A percentile compares a stretch with the other conserved stretches of the same genome.
Evolutionary conservation across 495 filamentous ascomycete genomes (phyloP).

Genomic region (Thozetella sp.): DNA sequence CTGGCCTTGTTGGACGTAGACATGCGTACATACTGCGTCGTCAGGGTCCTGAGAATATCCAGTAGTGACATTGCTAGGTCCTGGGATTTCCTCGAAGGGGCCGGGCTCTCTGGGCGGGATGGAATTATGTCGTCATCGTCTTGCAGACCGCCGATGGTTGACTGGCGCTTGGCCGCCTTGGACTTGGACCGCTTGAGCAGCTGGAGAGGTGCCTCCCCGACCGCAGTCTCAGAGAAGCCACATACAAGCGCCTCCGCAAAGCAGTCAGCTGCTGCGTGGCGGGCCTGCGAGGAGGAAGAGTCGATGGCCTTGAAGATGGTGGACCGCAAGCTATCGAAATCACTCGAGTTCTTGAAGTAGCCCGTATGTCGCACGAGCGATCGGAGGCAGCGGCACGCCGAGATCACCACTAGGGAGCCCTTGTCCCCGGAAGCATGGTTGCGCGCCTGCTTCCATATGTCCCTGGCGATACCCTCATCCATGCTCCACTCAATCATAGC

Average conservation of each 20-base stretch:
- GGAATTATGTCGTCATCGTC: constrained; percentile 74
- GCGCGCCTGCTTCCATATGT: constrained; percentile 91
- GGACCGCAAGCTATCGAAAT: constrained; percentile 84
- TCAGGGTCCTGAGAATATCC: constrained; percentile 81
- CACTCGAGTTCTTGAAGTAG: constrained; percentile 86
- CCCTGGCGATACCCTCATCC: constrained; percentile 83
- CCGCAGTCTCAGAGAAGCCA: constrained; percentile 67
- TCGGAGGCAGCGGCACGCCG: constrained; percentile 80
- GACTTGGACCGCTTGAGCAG: constrained; percentile 77
- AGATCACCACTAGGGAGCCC: constrained; percentile 76
- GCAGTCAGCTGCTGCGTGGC: constrained; percentile 87
- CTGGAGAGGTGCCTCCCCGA: constrained; percentile 51
- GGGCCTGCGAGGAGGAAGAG: constrained; percentile 68
- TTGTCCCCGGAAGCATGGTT: constrained; percentile 79
- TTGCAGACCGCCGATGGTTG: constrained; percentile 48
- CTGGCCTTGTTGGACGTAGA: constrained; percentile 80
- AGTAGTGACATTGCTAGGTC: constrained; percentile 73
- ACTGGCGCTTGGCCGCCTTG: constrained; percentile 68
- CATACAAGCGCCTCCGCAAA: constrained; percentile 79
- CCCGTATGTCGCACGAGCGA: constrained; percentile 68
- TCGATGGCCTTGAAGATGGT: constrained; percentile 86
- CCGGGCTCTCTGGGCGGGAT: constrained; percentile 73
- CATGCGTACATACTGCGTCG: constrained; percentile 76
- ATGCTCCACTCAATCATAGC: constrained; percentile 72
- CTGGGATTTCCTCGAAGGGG: constrained; percentile 66